Base-by-base conservation (phyloP, 2,329 filamentous ascomycete species). In the Diplocarpon mali region DNA sequence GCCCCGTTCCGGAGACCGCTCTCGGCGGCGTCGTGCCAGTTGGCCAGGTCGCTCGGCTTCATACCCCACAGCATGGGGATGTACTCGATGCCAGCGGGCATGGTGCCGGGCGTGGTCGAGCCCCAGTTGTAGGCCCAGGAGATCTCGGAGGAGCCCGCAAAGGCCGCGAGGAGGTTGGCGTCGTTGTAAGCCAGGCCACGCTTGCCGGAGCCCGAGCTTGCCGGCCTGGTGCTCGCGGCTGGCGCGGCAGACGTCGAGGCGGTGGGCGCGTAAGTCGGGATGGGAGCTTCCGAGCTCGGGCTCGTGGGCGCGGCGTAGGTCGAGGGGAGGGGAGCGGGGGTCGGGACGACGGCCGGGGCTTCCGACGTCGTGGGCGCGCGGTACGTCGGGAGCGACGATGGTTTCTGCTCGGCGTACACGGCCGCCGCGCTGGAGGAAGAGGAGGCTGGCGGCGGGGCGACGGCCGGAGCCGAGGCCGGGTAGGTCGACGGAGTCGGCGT, bases 51-150 rank as follows among this genome's bases (percentile, higher is more conserved):
- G 11, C 64, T 61, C 9, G 57, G 45, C 11, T 53, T 53, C 44
- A 69, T 61, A 42, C 74, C 71, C 79, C 76, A 85, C 38, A 85
- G 73, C 65, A 77, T 83, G 51, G 84, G 83, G 43, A 83, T 70
- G 66, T 69, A 88, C 57, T 72, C 67, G 56, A 79, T 58, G 40
- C 58, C 59, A 15, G 62, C 60, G 9, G 71, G 65, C 8, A 56
- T 43, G 13, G 37, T 42, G 3, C 30, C 17, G 32, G 66, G 65
- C 38, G 67, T 56, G 10, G 51, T 51, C 38, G 70, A 69, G 36
- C 65, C 77, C 82, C 82, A 86, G 73, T 84, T 84, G 71, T 83
- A 83, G 38, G 65, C 71, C 76, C 80, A 85, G 34, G 65, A 63
- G 57, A 75, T 69, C 47, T 71, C 59, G 34, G 51, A 65, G 16